Percentiles rank a stretch among this genome's conserved stretches.
These are phyloP conservation scores for Ensete glaucum DNA, from an alignment of 176 grass and related monocot species.

Conservation along the genomic window DNA sequence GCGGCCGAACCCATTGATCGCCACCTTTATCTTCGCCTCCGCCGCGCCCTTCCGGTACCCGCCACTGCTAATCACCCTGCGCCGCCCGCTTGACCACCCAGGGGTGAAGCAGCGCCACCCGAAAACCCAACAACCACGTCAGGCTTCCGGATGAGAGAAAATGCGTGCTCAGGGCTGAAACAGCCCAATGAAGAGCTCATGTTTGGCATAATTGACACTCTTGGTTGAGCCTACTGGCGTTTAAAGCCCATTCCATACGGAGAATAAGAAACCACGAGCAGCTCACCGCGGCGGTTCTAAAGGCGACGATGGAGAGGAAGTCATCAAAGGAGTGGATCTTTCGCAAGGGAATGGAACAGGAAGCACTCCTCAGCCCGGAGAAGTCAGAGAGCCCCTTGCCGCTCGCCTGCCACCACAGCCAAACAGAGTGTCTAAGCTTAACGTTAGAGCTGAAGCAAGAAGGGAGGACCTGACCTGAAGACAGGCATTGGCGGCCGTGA, in stretches of 20 bases:
- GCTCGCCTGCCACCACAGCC: neutral
- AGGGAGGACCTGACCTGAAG: slow-evolving; percentile 24
- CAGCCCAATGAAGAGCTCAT: too few species aligned
- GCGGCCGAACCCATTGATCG: slow-evolving; percentile 87
- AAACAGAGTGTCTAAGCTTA: neutral
- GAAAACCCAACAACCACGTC: neutral
- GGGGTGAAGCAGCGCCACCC: neutral
- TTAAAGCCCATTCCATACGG: too few species aligned
- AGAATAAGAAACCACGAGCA: neutral
- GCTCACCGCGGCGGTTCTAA: slow-evolving; percentile 10
- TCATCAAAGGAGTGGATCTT: slow-evolving; percentile 12
- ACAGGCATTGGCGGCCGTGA: slow-evolving; percentile 43
- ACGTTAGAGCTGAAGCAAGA: neutral
- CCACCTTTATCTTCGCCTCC: slow-evolving; percentile 81
- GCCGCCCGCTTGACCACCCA: neutral
- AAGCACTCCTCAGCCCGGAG: slow-evolving; percentile 3
- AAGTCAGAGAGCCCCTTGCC: slow-evolving; percentile 2
- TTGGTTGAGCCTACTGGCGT: too few species aligned
- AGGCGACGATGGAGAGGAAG: slow-evolving; percentile 15
- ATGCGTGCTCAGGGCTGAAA: too few species aligned
- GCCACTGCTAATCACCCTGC: slow-evolving; percentile 38
- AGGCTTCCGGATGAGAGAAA: neutral
- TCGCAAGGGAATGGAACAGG: slow-evolving; percentile 11
- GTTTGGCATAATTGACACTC: too few species aligned
- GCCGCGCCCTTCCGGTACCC: slow-evolving; percentile 31